phyloP scores from a whole-genome alignment of 2,329 filamentous ascomycete species.

The Trichophaea hybrida region DNA sequence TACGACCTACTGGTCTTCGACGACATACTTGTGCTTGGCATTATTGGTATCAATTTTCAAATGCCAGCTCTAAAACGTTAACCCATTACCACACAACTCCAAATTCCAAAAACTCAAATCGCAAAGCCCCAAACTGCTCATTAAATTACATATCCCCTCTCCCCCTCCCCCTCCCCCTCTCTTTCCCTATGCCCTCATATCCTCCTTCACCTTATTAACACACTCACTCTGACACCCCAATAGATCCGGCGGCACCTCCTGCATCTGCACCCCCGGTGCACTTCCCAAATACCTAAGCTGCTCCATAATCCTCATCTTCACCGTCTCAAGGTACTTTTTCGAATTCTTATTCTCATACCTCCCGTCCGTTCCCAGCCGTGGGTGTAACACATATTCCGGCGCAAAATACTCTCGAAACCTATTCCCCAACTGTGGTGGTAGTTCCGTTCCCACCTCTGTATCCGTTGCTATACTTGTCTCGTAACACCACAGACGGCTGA shows the following conservation, averaged over 20 bases:
- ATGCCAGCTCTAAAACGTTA: no score
- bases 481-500: conserved; percentile 91
- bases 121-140: no score
- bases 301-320: conserved; percentile 65
- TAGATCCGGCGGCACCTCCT: conserved; percentile 34
- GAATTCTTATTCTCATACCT: conserved; percentile 65
- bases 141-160: no score
- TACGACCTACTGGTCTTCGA: no score
- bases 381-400: conserved; percentile 75
- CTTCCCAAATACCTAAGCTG: conserved; percentile 74
- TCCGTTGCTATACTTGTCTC: conserved; percentile 78
- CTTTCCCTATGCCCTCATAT: neutral
- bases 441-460: conserved; percentile 54
- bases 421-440: conserved; percentile 52
- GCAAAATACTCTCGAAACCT: conserved; percentile 82
- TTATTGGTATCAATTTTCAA: no score
- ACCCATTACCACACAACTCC: no score
- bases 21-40: no score
- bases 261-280: conserved; percentile 77
- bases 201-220: conserved; percentile 2
- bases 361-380: conserved; percentile 64
- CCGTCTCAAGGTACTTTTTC: conserved; percentile 56
- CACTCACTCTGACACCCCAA: conserved; percentile 1
- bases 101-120: no score
- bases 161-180: no score